Evolutionary conservation across 2,329 filamentous ascomycete species (phyloP).

Genomic region (Penicillium sp.): DNA sequence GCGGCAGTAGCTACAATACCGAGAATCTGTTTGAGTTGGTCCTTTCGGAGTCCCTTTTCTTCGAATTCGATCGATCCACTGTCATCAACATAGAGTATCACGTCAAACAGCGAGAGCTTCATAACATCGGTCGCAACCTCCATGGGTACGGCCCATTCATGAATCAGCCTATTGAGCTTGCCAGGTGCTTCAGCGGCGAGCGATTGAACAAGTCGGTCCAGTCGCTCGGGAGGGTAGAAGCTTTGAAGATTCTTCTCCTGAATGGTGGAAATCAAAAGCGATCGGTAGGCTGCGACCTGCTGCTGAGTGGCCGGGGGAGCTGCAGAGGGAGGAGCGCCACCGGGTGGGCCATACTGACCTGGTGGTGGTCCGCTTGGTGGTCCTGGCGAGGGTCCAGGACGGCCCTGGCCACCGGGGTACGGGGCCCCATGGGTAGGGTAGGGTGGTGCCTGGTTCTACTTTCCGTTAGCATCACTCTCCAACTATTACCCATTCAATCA

Average conservation of each 20-base stretch:
- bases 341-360: slow-evolving; percentile 30
- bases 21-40: slow-evolving; percentile 63
- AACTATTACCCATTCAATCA: neutral
- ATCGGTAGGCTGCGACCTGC: slow-evolving; percentile 55
- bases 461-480: slow-evolving; percentile 8
- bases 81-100: slow-evolving; percentile 65
- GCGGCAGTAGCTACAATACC: slow-evolving; percentile 62
- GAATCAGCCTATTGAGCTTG: slow-evolving; percentile 55
- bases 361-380: slow-evolving; percentile 23
- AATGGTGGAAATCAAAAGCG: slow-evolving; percentile 54
- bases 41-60: slow-evolving; percentile 64
- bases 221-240: slow-evolving; percentile 57
- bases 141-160: slow-evolving; percentile 55
- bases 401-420: slow-evolving; percentile 28
- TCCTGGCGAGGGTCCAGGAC: slow-evolving; percentile 26
- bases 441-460: slow-evolving; percentile 15
- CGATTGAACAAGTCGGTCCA: slow-evolving; percentile 32
- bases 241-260: slow-evolving; percentile 59
- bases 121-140: slow-evolving; percentile 64
- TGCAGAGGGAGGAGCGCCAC: slow-evolving; percentile 20
- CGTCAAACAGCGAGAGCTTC: slow-evolving; percentile 61
- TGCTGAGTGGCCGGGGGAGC: slow-evolving; percentile 46
- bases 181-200: slow-evolving; percentile 34
- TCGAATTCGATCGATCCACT: slow-evolving; percentile 69
- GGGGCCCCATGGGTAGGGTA: slow-evolving; percentile 33